Base-by-base conservation (phyloP, 371 early-diverging fungal genomes). In the Choanephora cucurbitarum region DNA sequence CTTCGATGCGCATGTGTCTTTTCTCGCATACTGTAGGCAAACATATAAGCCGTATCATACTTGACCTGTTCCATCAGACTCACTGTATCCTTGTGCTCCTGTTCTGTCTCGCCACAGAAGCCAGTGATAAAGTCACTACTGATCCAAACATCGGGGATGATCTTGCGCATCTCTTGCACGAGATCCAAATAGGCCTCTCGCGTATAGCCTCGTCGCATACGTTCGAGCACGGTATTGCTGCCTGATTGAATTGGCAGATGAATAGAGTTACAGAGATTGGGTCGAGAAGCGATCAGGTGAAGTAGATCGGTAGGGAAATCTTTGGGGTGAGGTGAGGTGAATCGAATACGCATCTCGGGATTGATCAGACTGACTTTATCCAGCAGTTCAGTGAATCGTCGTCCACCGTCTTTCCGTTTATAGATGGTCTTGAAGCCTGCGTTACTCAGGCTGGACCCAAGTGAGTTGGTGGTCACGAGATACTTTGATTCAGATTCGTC, bases 281-380 rank as follows among this genome's bases (percentile, higher is more conserved):
- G 78, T 55, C 80, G 65, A 48, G 80, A 80, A 10, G 84, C 81
- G 51, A 91, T 90, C 23, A 87, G 60, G 49, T 85, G 72, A 49
- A 91, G 57, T 15, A 91, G 67, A 37, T 87, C 87, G 17, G 84
- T 84, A 15, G 91, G 91, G 53, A 91, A 91, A 62, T 91, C 91
- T 69, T 91, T 91, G 23, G 91, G 91, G 62, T 91, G 91, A 19
- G 91, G 91, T 28, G 89, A 88, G 9, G 91, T 90, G 57, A 91
- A 91, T 37, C 89, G 80, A 45, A 91, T 78, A 47, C 91, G 83
- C 85, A 91, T 85, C 75, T 91, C 88, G 13, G 87, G 88, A 48
- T 90, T 80, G 19, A 89, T 69, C 46, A 77, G 62, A 18, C 90
- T 83, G 15, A 91, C 85, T 43, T 72, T 67, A 41, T 88, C 86